Percentiles rank a stretch among this genome's conserved stretches.
These are phyloP conservation scores for Helminthosporium solani DNA, from an alignment of 2,329 filamentous ascomycete species.

Conservation along the genomic window DNA sequence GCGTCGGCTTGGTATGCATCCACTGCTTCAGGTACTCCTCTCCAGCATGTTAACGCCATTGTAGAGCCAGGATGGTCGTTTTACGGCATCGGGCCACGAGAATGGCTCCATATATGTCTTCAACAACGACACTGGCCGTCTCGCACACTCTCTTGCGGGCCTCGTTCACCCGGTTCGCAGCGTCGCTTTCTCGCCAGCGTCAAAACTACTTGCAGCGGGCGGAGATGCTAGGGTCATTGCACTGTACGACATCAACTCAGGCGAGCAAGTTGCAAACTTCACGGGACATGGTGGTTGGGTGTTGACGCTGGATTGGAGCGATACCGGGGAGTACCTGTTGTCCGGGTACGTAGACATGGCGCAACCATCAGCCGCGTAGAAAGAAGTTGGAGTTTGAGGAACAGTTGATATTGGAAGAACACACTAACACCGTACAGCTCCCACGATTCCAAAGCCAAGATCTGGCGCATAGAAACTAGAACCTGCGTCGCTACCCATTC, in stretches of 20 bases:
- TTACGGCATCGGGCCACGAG: conserved; percentile 90
- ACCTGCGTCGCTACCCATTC: conserved; percentile 90
- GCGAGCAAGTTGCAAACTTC: conserved; percentile 87
- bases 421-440: conserved; percentile 48
- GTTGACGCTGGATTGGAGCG: conserved; percentile 87
- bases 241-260: conserved; percentile 87
- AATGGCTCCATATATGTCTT: conserved; percentile 92
- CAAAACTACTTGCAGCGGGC: conserved; percentile 80
- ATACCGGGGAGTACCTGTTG: conserved; percentile 86
- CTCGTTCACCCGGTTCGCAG: conserved; percentile 83
- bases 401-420: neutral
- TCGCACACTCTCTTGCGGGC: conserved; percentile 83
- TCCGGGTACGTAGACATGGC: conserved; percentile 60
- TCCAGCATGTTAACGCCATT: conserved; percentile 1
- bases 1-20: conserved; percentile 71
- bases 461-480: conserved; percentile 86
- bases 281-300: conserved; percentile 83
- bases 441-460: conserved; percentile 91
- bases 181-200: conserved; percentile 83
- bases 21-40: too few species aligned
- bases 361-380: too few species aligned
- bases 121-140: conserved; percentile 82
- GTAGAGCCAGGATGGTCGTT: conserved; percentile 70
- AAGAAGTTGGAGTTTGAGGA: too few species aligned
- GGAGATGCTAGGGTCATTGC: conserved; percentile 88